phyloP scores from a whole-genome alignment of 1,284 basidiomycete genomes.

The Volvariella volvacea region DNA sequence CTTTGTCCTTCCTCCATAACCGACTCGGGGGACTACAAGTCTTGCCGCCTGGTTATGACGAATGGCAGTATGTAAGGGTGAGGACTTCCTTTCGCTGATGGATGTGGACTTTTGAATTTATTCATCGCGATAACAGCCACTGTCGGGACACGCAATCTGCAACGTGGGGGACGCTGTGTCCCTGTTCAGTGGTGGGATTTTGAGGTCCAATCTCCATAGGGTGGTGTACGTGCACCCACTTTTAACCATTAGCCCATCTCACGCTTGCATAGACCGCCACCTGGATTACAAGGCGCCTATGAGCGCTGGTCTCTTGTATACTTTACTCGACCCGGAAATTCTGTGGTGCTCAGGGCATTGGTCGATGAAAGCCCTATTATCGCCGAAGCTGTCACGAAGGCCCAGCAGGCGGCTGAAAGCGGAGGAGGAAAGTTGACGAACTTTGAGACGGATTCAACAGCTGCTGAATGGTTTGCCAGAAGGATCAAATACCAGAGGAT shows the following conservation, averaged over 20 bases:
- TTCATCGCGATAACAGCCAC: slow-evolving; percentile 41
- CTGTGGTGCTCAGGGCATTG: slow-evolving; percentile 37
- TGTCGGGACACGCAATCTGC: slow-evolving; percentile 49
- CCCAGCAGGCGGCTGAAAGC: background rate
- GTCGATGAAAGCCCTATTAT: slow-evolving; percentile 44
- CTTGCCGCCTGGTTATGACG: slow-evolving; percentile 50
- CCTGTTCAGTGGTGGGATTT: slow-evolving; percentile 48
- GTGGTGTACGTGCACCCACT: slow-evolving; percentile 28
- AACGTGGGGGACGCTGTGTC: slow-evolving; percentile 54
- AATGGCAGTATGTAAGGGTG: slow-evolving; percentile 67
- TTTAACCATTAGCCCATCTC: slow-evolving; percentile 17
- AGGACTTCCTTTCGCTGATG: background rate
- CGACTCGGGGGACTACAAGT: slow-evolving; percentile 69
- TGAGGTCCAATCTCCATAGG: slow-evolving; percentile 47
- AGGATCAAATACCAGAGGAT: slow-evolving; percentile 37
- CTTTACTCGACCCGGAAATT: slow-evolving; percentile 55
- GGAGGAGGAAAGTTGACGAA: slow-evolving; percentile 5
- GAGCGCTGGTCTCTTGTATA: slow-evolving; percentile 57
- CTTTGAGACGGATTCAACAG: slow-evolving; percentile 29
- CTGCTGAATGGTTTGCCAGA: slow-evolving; percentile 35
- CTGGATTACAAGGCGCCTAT: slow-evolving; percentile 31
- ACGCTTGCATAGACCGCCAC: slow-evolving; percentile 21
- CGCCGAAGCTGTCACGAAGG: slow-evolving; percentile 27
- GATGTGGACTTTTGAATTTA: background rate
- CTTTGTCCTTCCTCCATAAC: slow-evolving; percentile 60